phyloP scores from a whole-genome alignment of 495 filamentous ascomycete genomes.

The Hyphodiscus hymeniophilus region DNA sequence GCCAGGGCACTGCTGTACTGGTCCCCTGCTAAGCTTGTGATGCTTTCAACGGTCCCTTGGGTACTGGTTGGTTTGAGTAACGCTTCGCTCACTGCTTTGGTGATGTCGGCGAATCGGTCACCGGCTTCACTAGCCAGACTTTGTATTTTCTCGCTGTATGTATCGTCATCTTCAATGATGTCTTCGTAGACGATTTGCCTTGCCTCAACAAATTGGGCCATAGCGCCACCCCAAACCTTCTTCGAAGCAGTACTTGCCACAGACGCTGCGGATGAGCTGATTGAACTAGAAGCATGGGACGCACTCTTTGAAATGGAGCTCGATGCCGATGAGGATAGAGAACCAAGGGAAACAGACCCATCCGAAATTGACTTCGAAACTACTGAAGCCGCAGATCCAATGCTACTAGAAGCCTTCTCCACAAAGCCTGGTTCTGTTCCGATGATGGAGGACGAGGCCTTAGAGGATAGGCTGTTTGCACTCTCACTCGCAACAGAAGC shows the following conservation, averaged over 20 bases:
- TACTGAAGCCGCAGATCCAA: conserved; percentile 20
- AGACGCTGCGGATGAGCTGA: conserved; percentile 15
- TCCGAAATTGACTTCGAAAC: conserved; percentile 23
- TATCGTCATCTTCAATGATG: conserved; percentile 36
- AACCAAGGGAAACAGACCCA: conserved; percentile 18
- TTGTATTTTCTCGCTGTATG: conserved; percentile 41
- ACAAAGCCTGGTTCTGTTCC: conserved; percentile 24
- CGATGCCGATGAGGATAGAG: conserved; percentile 24
- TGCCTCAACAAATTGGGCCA: conserved; percentile 42
- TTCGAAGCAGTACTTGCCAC: conserved; percentile 20
- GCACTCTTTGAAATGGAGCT: conserved; percentile 23
- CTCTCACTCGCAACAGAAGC: conserved; percentile 23
- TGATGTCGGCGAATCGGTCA: conserved; percentile 43
- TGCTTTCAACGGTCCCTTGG: conserved; percentile 31
- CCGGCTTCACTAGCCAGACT: conserved; percentile 41
- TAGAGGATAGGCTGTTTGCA: conserved; percentile 19
- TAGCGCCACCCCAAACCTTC: conserved; percentile 45
- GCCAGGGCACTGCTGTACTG: conserved; percentile 44
- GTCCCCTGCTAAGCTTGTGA: conserved; percentile 36
- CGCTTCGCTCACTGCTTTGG: conserved; percentile 45
- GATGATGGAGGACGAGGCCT: conserved; percentile 17
- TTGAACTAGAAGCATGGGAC: conserved; percentile 8
- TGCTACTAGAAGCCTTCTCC: conserved; percentile 19
- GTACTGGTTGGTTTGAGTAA: conserved; percentile 34
- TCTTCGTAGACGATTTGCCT: conserved; percentile 47